These are phyloP conservation scores for Eragrostis nindensis DNA, from an alignment of 176 grass and related monocot species.

Conservation along the genomic window DNA sequence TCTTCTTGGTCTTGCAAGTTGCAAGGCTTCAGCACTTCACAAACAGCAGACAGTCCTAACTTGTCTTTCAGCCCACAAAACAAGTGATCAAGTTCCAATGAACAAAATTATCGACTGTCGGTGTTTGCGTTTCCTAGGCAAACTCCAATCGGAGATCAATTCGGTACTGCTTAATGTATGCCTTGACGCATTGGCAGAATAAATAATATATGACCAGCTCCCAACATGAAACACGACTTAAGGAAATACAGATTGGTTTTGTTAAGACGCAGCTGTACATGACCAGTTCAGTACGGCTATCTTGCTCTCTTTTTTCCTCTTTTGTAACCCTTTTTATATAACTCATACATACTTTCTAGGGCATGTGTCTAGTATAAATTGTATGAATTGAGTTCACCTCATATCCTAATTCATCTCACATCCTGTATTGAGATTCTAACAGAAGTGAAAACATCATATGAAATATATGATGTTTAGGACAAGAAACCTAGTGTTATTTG, in stretches of 20 bases:
- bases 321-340: background rate
- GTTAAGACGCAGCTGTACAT: background rate
- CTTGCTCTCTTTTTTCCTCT: background rate
- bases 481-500: too few species aligned
- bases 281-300: background rate
- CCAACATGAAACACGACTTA: background rate
- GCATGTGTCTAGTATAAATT: background rate
- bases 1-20: background rate
- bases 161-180: too few species aligned
- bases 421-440: too few species aligned
- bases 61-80: background rate
- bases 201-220: background rate
- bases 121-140: too few species aligned
- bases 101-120: background rate
- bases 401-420: background rate
- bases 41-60: background rate
- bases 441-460: too few species aligned
- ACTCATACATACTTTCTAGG: background rate
- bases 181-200: background rate
- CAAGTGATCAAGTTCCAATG: background rate
- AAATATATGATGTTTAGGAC: too few species aligned
- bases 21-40: background rate
- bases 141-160: too few species aligned
- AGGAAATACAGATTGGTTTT: background rate
- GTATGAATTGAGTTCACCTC: background rate